Evolutionary conservation across 805 yeast genomes (phyloP).

Genomic region (Candida silvatica): DNA sequence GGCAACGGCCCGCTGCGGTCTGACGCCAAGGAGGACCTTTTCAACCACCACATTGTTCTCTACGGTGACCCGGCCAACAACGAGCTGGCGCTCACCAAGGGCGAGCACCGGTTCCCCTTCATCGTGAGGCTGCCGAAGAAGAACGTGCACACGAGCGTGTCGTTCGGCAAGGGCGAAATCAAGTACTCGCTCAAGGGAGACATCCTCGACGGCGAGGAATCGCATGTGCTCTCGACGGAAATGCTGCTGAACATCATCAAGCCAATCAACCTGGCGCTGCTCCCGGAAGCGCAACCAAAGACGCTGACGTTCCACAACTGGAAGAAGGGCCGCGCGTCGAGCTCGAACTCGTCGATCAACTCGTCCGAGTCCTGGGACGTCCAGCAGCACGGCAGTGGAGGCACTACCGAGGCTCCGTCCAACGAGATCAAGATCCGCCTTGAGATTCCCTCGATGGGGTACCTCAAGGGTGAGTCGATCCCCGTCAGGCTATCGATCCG

Average conservation of each 20-base stretch:
- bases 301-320: conserved; percentile 49
- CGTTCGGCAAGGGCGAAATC: conserved; percentile 82
- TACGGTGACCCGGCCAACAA: conserved; percentile 35
- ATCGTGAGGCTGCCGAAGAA: conserved; percentile 71
- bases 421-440: conserved; percentile 26
- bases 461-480: conserved; percentile 67
- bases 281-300: conserved; percentile 63
- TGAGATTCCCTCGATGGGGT: conserved; percentile 57
- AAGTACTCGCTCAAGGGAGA: conserved; percentile 43
- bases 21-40: conserved; percentile 37
- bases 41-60: conserved; percentile 49
- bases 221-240: conserved; percentile 38
- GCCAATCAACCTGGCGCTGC: conserved; percentile 64
- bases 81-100: conserved; percentile 44
- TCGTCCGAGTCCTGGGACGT: conserved; percentile 8
- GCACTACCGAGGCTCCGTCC: conserved; percentile 1
- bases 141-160: conserved; percentile 64
- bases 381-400: background rate
- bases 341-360: conserved; percentile 32
- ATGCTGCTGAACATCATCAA: conserved; percentile 51
- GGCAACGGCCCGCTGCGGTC: conserved; percentile 47
- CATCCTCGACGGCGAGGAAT: conserved; percentile 7
- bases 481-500: conserved; percentile 61
- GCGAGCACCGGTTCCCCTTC: conserved; percentile 86
- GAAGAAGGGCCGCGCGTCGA: conserved; percentile 26